Evolutionary conservation across 108 stramenopile species (phyloP).

Genomic region (Cyclotella sp.): DNA sequence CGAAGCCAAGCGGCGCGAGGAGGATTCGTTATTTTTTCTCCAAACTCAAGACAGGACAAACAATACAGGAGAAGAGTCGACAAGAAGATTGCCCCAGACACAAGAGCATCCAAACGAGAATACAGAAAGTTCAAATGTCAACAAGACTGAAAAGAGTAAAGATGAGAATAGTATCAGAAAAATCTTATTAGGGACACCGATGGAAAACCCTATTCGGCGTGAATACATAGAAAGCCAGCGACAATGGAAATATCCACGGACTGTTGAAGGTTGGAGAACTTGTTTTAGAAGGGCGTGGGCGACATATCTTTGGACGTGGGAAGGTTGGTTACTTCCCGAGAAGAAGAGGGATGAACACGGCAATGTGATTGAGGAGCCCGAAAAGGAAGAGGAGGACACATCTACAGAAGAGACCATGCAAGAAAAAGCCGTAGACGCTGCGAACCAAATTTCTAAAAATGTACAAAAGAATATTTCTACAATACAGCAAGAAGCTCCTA

Average conservation of each 20-base stretch:
- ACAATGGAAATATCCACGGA: slow-evolving; percentile 32
- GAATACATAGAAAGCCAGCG: slow-evolving; percentile 22
- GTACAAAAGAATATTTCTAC: slow-evolving; percentile 62
- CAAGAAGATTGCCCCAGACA: no score
- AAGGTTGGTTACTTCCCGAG: slow-evolving; percentile 33
- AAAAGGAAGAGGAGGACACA: slow-evolving; percentile 16
- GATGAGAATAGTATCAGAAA: neutral
- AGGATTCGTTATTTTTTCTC: neutral
- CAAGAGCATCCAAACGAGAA: neutral
- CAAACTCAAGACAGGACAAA: neutral
- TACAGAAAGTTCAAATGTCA: neutral
- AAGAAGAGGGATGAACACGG: slow-evolving; percentile 47
- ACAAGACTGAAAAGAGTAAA: neutral
- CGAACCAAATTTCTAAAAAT: slow-evolving; percentile 53
- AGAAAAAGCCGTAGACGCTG: slow-evolving; percentile 36
- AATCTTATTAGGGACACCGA: slow-evolving; percentile 24
- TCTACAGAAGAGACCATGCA: slow-evolving; percentile 9
- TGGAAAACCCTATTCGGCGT: slow-evolving; percentile 33
- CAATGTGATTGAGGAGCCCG: slow-evolving; percentile 33
- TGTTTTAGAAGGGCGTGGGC: slow-evolving; percentile 24
- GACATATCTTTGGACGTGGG: slow-evolving; percentile 41
- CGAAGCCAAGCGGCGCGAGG: slow-evolving; percentile 8
- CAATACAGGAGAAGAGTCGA: no score
- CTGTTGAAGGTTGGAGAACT: slow-evolving; percentile 36
- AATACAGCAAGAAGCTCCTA: slow-evolving; percentile 48